A percentile compares a stretch with the other conserved stretches of the same genome.
phyloP scores from a whole-genome alignment of 2,329 filamentous ascomycete species.

The Colletotrichum lini region DNA sequence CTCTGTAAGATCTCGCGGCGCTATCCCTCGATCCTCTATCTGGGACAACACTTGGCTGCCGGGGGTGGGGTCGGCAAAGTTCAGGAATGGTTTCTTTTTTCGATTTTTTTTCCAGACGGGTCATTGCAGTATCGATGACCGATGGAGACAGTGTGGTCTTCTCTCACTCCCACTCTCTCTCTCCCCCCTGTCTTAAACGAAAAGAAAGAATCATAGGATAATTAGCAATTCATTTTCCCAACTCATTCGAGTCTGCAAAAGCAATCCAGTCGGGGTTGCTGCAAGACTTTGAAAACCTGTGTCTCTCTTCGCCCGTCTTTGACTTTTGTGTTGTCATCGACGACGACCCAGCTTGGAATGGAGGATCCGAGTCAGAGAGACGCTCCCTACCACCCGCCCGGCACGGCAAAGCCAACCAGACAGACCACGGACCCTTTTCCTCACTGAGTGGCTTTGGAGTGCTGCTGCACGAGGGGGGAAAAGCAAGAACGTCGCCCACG shows the following conservation, averaged over 20 bases:
- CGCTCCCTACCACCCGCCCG: not conserved
- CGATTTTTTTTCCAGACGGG: not conserved
- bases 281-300: not conserved
- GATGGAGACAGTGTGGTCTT: conserved; percentile 1
- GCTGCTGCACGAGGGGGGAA: conserved; percentile 4
- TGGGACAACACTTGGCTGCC: conserved; percentile 5
- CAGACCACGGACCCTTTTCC: not conserved
- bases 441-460: conserved; percentile 29
- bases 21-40: conserved; percentile 18
- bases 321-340: conserved; percentile 2
- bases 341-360: conserved; percentile 32
- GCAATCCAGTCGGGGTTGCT: conserved; percentile 15
- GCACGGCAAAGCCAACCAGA: not conserved
- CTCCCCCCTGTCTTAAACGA: conserved; percentile 14
- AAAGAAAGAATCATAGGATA: conserved; percentile 19
- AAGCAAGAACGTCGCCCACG: conserved; percentile 28
- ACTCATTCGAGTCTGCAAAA: conserved; percentile 21
- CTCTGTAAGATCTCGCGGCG: conserved; percentile 17
- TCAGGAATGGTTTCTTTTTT: conserved; percentile 36
- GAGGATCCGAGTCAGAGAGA: conserved; percentile 18
- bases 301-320: not conserved
- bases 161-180: no score
- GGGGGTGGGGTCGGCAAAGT: not conserved
- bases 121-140: conserved; percentile 19
- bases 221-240: not conserved